Evolutionary conservation across 495 filamentous ascomycete genomes (phyloP), one percentile per base, ranked within the genome.

Genomic region (Trichoderma parareesei): DNA sequence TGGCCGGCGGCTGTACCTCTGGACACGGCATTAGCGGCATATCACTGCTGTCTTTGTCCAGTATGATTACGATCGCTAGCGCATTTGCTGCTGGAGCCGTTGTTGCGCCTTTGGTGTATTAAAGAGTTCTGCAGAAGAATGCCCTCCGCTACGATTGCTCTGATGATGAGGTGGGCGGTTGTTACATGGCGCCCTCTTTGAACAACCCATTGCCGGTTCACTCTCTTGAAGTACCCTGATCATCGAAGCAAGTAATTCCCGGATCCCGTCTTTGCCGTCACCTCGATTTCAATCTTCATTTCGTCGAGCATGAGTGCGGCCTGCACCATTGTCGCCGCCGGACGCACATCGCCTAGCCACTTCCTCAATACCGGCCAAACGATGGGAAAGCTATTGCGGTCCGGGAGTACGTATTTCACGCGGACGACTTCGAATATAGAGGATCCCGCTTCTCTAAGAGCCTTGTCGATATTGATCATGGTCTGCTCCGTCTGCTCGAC

Each of bases 21-120:
- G 84, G 84, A 0, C 84, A 86, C 67, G 84, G 84, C 2, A 84
- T 87, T 65, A 83, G 77, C 38, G 83, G 83, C 5, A 76, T 86
- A 59, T 76, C 78, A 38, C 68, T 79, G 67, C 66, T 85, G 6
- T 81, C 80, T 0, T 69, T 79, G 20, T 75, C 78, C 2, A 86
- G 84, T 70, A 71, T 84, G 63, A 63, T 87, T 16, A 81, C 78
- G 1, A 77, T 84, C 6, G 80, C 69, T 5, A 65, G 77, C 1
- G 78, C 80, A 65, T 84, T 86, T 73, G 77, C 61, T 3, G 77
- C 73, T 4, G 84, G 81, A 11, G 73, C 69, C 0, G 1, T 75
- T 63, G 53, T 68, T 41, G 64, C 64, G 10, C 48, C 63, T 33
- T 33, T 65, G 48, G n/a, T 60, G 13, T 60, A 57, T 53, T 65